A percentile compares a stretch with the other conserved stretches of the same genome.
phyloP scores from a whole-genome alignment of 768 basidiomycete species.

The Lactarius sanguifluus region DNA sequence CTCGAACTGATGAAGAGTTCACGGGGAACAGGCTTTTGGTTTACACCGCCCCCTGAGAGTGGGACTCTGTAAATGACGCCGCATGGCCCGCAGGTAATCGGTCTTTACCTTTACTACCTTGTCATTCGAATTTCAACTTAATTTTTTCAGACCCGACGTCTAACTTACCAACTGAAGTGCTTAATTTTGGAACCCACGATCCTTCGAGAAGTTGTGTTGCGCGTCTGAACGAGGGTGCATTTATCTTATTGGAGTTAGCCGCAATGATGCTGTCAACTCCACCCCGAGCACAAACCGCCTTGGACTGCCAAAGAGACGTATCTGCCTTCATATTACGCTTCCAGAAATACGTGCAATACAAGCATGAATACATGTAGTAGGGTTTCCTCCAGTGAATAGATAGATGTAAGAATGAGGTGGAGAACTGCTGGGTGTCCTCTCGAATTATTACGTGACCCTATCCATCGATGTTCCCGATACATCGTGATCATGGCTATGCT shows the following conservation, averaged over 20 bases:
- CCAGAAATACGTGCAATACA: slow-evolving; percentile 24
- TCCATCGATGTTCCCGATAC: slow-evolving; percentile 28
- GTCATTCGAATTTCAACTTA: slow-evolving; percentile 21
- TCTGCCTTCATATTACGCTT: slow-evolving; percentile 17
- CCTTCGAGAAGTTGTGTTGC: slow-evolving; percentile 25
- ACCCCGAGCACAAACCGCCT: slow-evolving; percentile 18
- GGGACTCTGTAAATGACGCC: slow-evolving; percentile 22
- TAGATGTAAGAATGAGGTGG: slow-evolving; percentile 18
- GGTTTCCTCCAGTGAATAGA: slow-evolving; percentile 12
- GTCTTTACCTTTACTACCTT: slow-evolving; percentile 14
- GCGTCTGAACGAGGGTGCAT: slow-evolving; percentile 20
- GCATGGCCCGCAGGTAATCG: slow-evolving; percentile 26
- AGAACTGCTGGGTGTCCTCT: slow-evolving; percentile 17
- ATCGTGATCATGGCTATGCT: slow-evolving; percentile 26
- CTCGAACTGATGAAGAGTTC: slow-evolving; percentile 26
- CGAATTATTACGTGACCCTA: slow-evolving; percentile 24
- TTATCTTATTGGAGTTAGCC: slow-evolving; percentile 30
- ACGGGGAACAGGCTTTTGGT: slow-evolving; percentile 24
- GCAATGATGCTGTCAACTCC: slow-evolving; percentile 28
- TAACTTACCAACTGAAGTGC: slow-evolving; percentile 11
- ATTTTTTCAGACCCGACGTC: slow-evolving; percentile 24
- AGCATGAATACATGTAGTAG: slow-evolving; percentile 22
- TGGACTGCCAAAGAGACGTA: slow-evolving; percentile 18
- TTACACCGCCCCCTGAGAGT: slow-evolving; percentile 24
- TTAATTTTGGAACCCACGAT: slow-evolving; percentile 27